Evolutionary conservation across 495 filamentous ascomycete species (phyloP).

Genomic region (Penicillium argentinense): DNA sequence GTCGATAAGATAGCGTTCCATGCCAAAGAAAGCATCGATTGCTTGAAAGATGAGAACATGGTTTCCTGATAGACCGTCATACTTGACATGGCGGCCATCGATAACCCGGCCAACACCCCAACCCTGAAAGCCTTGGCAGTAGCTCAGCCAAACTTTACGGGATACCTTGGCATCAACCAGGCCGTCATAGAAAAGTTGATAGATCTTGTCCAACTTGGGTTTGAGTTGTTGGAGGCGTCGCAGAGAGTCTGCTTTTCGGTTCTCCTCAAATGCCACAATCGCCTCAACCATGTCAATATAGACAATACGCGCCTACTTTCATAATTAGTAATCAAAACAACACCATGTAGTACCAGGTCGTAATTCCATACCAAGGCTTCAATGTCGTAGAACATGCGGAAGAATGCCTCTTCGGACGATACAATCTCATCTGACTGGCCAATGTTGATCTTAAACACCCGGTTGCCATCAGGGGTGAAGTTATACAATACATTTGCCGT

Average conservation of each 20-base stretch:
- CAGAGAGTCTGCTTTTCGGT: background rate
- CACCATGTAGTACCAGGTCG: too few relatives aligned
- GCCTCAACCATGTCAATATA: background rate
- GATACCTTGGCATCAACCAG: background rate
- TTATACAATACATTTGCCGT: background rate
- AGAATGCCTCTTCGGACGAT: background rate
- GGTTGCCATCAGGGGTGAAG: background rate
- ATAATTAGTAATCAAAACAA: background rate
- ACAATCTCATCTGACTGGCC: background rate
- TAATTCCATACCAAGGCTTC: background rate
- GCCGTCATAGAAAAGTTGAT: background rate
- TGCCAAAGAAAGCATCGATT: background rate
- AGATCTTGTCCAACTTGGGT: too few relatives aligned
- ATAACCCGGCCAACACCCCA: background rate
- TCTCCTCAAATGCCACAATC: background rate
- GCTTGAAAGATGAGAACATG: background rate
- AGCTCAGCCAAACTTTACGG: background rate
- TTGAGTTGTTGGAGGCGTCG: background rate
- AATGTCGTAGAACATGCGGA: slow-evolving; percentile 2
- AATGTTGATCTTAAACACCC: background rate
- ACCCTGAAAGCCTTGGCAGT: background rate
- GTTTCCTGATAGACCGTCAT: slow-evolving; percentile 1
- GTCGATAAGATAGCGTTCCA: background rate
- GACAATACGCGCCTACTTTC: too few relatives aligned
- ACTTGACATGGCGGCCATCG: background rate